Conservation (phyloP, 805 yeast species). For the Zygosaccharomyces gambellarensis region DNA sequence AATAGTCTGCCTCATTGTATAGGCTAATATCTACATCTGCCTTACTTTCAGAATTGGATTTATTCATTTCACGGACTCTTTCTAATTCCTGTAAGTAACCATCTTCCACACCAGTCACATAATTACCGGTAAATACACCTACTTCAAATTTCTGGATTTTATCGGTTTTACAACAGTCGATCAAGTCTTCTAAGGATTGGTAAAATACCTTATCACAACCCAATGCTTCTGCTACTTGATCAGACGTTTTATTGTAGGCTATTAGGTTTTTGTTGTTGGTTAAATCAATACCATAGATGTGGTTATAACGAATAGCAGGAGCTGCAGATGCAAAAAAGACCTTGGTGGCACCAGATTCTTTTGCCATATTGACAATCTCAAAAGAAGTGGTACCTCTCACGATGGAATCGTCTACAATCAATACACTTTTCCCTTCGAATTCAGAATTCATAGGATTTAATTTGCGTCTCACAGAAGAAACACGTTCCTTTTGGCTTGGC, state of each 20-base stretch:
- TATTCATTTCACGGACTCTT: conserved; percentile 71
- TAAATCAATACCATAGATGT: conserved; percentile 94
- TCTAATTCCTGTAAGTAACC: conserved; percentile 78
- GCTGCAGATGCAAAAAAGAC: conserved; percentile 98
- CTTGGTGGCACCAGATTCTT: conserved; percentile 92
- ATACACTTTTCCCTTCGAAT: conserved; percentile 76
- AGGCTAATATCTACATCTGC: conserved; percentile 71
- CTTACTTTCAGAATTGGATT: conserved; percentile 53
- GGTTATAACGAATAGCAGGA: conserved; percentile 95
- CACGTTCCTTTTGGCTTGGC: conserved; percentile 95
- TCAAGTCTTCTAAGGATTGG: conserved; percentile 77
- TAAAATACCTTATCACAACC: conserved; percentile 91
- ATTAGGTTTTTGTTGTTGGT: conserved; percentile 94
- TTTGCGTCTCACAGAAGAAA: conserved; percentile 89
- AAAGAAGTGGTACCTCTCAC: conserved; percentile 97
- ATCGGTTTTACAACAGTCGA: conserved; percentile 65
- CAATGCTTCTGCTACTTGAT: conserved; percentile 67
- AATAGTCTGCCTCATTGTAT: conserved; percentile 54
- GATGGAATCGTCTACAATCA: conserved; percentile 93
- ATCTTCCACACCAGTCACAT: conserved; percentile 91
- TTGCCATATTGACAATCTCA: conserved; percentile 97
- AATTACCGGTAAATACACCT: conserved; percentile 93
- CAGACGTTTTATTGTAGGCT: conserved; percentile 72
- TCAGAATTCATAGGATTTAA: conserved; percentile 95
- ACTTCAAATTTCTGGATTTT: conserved; percentile 65